Evolutionary conservation across 805 yeast species (phyloP).

Genomic region (Myxozyma kluyveri): DNA sequence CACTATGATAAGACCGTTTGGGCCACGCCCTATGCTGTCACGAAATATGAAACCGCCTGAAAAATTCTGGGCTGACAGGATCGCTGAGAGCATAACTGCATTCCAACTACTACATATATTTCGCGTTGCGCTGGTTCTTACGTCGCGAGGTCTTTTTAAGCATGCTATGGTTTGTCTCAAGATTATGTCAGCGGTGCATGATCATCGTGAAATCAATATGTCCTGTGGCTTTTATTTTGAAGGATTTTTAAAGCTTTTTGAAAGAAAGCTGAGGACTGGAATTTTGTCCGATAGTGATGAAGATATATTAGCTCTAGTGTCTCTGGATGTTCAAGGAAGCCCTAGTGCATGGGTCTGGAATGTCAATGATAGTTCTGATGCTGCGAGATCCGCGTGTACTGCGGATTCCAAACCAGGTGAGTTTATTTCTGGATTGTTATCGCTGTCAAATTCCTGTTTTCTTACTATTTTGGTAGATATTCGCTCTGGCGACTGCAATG

Average conservation of each 20-base stretch:
- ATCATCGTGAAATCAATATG: constrained; percentile 24
- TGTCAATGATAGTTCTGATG: background rate
- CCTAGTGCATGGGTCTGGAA: constrained; percentile 26
- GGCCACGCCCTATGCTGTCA: background rate
- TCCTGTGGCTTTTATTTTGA: constrained; percentile 21
- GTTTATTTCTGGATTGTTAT: no score
- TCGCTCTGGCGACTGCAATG: background rate
- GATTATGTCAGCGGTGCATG: constrained; percentile 20
- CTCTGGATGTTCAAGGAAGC: constrained; percentile 47
- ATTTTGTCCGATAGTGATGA: constrained; percentile 21
- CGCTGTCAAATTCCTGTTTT: no score
- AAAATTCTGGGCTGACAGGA: constrained; percentile 15
- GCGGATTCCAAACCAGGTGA: constrained; percentile 9
- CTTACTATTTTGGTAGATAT: constrained; percentile 10
- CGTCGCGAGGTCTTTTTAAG: constrained; percentile 20
- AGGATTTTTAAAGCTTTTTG: constrained; percentile 11
- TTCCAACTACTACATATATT: constrained; percentile 18
- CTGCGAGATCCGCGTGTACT: background rate
- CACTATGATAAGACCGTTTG: constrained; percentile 15
- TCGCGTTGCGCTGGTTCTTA: constrained; percentile 17
- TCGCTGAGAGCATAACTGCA: constrained; percentile 9
- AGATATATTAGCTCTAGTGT: constrained; percentile 20
- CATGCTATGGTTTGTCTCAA: constrained; percentile 25
- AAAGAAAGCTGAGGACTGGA: background rate
- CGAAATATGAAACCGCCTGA: background rate